A percentile compares a stretch with the other conserved stretches of the same genome.
These are phyloP conservation scores for Scytalidium lignicola DNA, from an alignment of 2,329 filamentous ascomycete genomes.

Conservation along the genomic window DNA sequence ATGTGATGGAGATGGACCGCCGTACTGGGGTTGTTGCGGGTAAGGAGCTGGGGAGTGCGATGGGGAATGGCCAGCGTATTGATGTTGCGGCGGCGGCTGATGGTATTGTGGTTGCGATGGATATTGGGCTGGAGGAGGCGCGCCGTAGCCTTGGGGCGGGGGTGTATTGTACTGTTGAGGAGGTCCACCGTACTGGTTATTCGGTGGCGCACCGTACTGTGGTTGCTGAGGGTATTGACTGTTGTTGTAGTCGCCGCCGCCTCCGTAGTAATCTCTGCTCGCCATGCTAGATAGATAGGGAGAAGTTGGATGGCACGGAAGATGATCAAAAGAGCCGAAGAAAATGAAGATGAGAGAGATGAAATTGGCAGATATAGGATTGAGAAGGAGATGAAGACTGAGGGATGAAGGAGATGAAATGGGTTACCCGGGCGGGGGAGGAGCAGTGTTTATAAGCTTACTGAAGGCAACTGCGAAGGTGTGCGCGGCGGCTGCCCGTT, in stretches of 20 bases:
- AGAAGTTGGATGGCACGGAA: not conserved
- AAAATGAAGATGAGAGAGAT: not conserved
- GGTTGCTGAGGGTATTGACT: slow-evolving; percentile 5
- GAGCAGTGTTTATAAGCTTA: slow-evolving; percentile 1
- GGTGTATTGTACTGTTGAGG: slow-evolving; percentile 1
- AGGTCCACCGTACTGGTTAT: not conserved
- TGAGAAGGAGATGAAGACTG: slow-evolving; percentile 1
- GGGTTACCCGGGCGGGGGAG: not conserved
- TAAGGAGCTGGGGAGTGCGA: slow-evolving; percentile 15
- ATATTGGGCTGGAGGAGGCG: slow-evolving; percentile 9
- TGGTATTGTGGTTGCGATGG: slow-evolving; percentile 8
- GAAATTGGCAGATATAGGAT: no score
- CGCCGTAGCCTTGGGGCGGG: slow-evolving; percentile 10
- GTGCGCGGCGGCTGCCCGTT: no score
- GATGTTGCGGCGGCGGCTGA: slow-evolving; percentile 8
- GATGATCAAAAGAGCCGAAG: not conserved
- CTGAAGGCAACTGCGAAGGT: not conserved
- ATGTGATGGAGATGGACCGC: slow-evolving; percentile 15
- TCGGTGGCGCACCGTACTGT: slow-evolving; percentile 1
- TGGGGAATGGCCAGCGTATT: slow-evolving; percentile 19
- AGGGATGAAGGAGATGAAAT: not conserved
- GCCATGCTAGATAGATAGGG: slow-evolving; percentile 2
- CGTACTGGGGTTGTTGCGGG: slow-evolving; percentile 20
- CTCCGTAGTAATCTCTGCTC: slow-evolving; percentile 8
- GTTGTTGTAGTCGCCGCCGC: slow-evolving; percentile 4